These are phyloP conservation scores for Leishmania gerbilli DNA, from an alignment of 208 protist species.

Conservation along the genomic window DNA sequence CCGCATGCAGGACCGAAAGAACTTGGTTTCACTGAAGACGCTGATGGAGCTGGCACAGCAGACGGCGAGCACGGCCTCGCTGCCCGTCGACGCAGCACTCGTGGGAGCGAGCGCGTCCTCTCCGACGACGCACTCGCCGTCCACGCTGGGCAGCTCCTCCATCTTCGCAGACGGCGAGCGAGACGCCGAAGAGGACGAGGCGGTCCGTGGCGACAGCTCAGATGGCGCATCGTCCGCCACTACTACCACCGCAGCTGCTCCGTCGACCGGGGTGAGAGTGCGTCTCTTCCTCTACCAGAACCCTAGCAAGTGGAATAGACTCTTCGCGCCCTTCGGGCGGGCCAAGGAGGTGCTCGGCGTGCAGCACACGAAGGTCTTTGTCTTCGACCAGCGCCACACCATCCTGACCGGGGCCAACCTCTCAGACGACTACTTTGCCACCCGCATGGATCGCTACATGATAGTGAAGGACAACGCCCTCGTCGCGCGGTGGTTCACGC, in stretches of 20 bases:
- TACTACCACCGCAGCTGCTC: neutral
- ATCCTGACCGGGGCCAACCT: slow-evolving; percentile 95
- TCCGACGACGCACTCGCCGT: neutral
- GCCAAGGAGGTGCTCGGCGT: slow-evolving; percentile 88
- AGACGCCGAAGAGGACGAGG: slow-evolving; percentile 3
- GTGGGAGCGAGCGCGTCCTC: slow-evolving; percentile 1
- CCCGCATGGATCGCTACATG: slow-evolving; percentile 94
- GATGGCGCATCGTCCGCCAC: neutral
- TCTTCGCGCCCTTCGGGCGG: slow-evolving; percentile 61
- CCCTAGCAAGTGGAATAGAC: slow-evolving; percentile 56
- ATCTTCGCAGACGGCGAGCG: neutral
- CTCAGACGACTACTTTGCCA: slow-evolving; percentile 94
- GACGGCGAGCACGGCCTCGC: slow-evolving; percentile 16
- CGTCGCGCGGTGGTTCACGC: slow-evolving; percentile 68
- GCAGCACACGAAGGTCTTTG: slow-evolving; percentile 95
- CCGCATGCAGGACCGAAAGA: slow-evolving; percentile 73
- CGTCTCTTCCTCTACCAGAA: slow-evolving; percentile 69
- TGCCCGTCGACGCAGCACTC: slow-evolving; percentile 6
- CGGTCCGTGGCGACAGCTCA: neutral
- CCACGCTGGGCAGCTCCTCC: neutral
- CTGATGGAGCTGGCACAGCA: slow-evolving; percentile 44
- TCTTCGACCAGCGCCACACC: slow-evolving; percentile 87
- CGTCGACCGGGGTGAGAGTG: slow-evolving; percentile 35
- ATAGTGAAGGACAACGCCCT: slow-evolving; percentile 59
- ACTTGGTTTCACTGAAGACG: slow-evolving; percentile 52